Percentiles rank a stretch among this genome's conserved stretches.
Evolutionary conservation across 768 basidiomycete genomes (phyloP).

Genomic region (Gloeostereum incarnatum): DNA sequence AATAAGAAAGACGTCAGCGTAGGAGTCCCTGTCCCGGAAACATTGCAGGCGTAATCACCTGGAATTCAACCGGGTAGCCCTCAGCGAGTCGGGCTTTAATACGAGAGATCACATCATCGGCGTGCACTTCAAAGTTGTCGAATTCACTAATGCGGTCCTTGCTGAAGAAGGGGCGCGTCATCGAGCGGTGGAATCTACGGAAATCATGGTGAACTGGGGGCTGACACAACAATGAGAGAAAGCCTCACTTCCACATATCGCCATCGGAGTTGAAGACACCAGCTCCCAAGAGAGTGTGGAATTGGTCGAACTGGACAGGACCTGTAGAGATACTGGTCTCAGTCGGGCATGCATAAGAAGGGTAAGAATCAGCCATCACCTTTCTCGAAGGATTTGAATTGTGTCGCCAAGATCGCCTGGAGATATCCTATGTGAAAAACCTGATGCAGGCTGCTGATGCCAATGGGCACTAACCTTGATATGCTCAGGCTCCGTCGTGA

Average conservation of each 20-base stretch:
- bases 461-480: slow-evolving; percentile 23
- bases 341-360: neutral
- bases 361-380: slow-evolving; percentile 13
- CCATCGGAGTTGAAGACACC: slow-evolving; percentile 58
- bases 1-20: neutral
- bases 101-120: slow-evolving; percentile 33
- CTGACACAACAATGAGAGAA: neutral
- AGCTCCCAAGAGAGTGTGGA: slow-evolving; percentile 34
- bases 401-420: slow-evolving; percentile 32
- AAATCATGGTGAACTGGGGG: neutral
- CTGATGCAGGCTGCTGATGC: neutral
- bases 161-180: slow-evolving; percentile 66
- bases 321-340: slow-evolving; percentile 10
- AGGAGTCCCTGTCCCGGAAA: neutral
- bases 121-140: slow-evolving; percentile 49
- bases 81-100: slow-evolving; percentile 31
- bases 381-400: slow-evolving; percentile 39
- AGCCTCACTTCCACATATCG: slow-evolving; percentile 59
- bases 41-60: slow-evolving; percentile 26
- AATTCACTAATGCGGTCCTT: slow-evolving; percentile 54
- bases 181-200: slow-evolving; percentile 48
- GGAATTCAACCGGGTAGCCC: slow-evolving; percentile 51
- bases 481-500: slow-evolving; percentile 36
- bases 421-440: neutral
- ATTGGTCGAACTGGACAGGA: slow-evolving; percentile 14